These are phyloP conservation scores for Podospora australis DNA, from an alignment of 495 filamentous ascomycete species.

Conservation along the genomic window DNA sequence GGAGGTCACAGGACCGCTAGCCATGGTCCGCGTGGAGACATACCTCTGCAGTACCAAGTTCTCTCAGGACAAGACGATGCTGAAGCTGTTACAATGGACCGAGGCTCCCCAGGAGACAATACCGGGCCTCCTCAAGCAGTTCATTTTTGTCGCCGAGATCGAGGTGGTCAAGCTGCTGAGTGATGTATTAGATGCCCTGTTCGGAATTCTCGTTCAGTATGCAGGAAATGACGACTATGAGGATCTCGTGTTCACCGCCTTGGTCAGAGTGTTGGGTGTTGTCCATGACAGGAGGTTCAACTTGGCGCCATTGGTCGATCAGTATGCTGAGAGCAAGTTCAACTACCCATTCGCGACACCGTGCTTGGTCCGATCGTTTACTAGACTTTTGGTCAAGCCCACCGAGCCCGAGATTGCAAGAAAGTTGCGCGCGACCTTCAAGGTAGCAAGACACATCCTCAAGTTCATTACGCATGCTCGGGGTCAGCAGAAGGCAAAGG, in stretches of 20 bases:
- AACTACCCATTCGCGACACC: conserved; percentile 90
- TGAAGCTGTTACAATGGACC: conserved; percentile 81
- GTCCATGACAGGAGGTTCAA: conserved; percentile 93
- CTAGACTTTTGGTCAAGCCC: conserved; percentile 68
- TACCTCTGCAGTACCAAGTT: conserved; percentile 94
- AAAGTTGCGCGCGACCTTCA: conserved; percentile 84
- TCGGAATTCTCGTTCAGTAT: conserved; percentile 83
- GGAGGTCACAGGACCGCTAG: conserved; percentile 69
- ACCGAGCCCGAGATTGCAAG: conserved; percentile 74
- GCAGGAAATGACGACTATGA: conserved; percentile 86
- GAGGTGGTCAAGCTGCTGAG: conserved; percentile 91
- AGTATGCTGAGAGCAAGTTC: conserved; percentile 83
- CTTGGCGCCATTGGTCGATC: conserved; percentile 79
- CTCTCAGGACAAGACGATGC: conserved; percentile 84
- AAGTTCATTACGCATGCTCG: conserved; percentile 92
- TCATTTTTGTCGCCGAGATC: conserved; percentile 92
- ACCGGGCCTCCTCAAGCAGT: conserved; percentile 64
- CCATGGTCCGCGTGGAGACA: conserved; percentile 71
- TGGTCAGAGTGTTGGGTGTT: conserved; percentile 86
- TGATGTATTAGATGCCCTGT: conserved; percentile 88
- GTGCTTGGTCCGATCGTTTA: conserved; percentile 85
- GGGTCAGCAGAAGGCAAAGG: conserved; percentile 80
- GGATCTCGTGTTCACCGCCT: conserved; percentile 82
- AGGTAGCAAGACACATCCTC: conserved; percentile 86
- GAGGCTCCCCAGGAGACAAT: conserved; percentile 64